A percentile compares a stretch with the other conserved stretches of the same genome.
Evolutionary conservation across 306 rosid genomes (phyloP).

Genomic region (Abrus precatorius): DNA sequence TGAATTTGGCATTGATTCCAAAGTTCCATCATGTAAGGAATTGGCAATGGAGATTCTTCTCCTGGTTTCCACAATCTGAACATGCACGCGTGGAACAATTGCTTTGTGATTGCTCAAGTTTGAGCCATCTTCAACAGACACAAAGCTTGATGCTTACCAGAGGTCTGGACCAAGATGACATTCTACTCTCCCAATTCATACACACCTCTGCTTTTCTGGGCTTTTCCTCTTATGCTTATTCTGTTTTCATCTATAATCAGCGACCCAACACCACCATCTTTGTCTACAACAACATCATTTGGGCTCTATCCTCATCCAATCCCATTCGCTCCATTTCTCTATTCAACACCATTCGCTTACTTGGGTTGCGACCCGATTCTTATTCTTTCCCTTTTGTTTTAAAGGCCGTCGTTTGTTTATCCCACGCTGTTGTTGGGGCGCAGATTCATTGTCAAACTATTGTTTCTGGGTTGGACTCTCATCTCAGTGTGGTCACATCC

Average conservation of each 20-base stretch:
- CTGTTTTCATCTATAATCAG: slow-evolving; percentile 51
- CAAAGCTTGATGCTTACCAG: slow-evolving; percentile 58
- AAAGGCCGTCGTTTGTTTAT: slow-evolving; percentile 57
- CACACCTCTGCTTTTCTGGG: slow-evolving; percentile 57
- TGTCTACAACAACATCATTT: slow-evolving; percentile 62
- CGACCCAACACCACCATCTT: slow-evolving; percentile 48
- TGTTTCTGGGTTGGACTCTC: slow-evolving; percentile 53
- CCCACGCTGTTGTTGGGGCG: slow-evolving; percentile 44
- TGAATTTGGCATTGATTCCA: slow-evolving; percentile 8
- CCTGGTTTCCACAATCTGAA: background rate
- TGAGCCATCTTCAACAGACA: slow-evolving; percentile 60
- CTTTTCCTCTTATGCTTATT: slow-evolving; percentile 55
- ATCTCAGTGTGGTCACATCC: slow-evolving; percentile 51
- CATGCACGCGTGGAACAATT: slow-evolving; percentile 1
- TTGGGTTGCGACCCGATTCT: slow-evolving; percentile 60
- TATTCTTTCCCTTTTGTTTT: slow-evolving; percentile 68
- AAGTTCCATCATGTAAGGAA: background rate
- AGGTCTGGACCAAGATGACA: slow-evolving; percentile 58
- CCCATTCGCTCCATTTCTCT: slow-evolving; percentile 50
- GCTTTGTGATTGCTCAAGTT: slow-evolving; percentile 43
- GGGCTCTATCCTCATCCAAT: slow-evolving; percentile 52
- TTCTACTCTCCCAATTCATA: slow-evolving; percentile 60
- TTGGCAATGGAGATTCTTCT: background rate
- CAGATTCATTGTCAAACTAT: slow-evolving; percentile 67
- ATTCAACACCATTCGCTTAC: slow-evolving; percentile 42